Evolutionary conservation across 805 yeast species (phyloP).

Genomic region (Starmera dryadoides): DNA sequence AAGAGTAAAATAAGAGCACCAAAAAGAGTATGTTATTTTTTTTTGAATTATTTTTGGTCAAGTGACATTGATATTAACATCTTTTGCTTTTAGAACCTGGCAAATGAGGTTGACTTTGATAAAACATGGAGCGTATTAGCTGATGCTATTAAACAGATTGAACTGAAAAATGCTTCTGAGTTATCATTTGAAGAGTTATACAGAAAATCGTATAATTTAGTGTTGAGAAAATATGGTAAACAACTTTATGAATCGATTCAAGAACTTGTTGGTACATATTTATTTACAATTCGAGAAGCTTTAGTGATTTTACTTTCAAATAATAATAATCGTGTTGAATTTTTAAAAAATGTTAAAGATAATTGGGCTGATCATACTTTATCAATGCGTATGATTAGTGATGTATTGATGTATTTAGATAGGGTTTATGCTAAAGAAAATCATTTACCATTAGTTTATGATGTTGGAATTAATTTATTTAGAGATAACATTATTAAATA

Average conservation of each 20-base stretch:
- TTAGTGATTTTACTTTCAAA: conserved; percentile 7
- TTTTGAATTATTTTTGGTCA: background rate
- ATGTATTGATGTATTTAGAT: conserved; percentile 80
- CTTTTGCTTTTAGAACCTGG: conserved; percentile 16
- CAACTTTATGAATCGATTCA: conserved; percentile 57
- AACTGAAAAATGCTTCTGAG: conserved; percentile 60
- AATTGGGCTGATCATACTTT: conserved; percentile 67
- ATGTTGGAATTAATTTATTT: conserved; percentile 65
- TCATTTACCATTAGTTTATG: conserved; percentile 58
- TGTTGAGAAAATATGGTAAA: conserved; percentile 61
- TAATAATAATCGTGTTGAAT: conserved; percentile 21
- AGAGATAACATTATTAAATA: conserved; percentile 50
- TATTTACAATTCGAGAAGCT: conserved; percentile 23
- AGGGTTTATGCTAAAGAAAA: conserved; percentile 74
- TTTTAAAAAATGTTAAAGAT: conserved; percentile 27
- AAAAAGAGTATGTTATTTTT: conserved; percentile 25
- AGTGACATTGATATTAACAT: conserved; percentile 1
- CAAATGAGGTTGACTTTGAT: conserved; percentile 46
- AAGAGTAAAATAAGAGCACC: conserved; percentile 65
- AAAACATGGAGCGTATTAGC: conserved; percentile 60
- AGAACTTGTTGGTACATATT: conserved; percentile 37
- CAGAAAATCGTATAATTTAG: conserved; percentile 70
- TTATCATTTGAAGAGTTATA: conserved; percentile 80
- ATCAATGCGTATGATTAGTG: conserved; percentile 72
- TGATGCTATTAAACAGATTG: conserved; percentile 66